Conservation (phyloP, 2,329 filamentous ascomycete species). For the Exophiala spinifera region DNA sequence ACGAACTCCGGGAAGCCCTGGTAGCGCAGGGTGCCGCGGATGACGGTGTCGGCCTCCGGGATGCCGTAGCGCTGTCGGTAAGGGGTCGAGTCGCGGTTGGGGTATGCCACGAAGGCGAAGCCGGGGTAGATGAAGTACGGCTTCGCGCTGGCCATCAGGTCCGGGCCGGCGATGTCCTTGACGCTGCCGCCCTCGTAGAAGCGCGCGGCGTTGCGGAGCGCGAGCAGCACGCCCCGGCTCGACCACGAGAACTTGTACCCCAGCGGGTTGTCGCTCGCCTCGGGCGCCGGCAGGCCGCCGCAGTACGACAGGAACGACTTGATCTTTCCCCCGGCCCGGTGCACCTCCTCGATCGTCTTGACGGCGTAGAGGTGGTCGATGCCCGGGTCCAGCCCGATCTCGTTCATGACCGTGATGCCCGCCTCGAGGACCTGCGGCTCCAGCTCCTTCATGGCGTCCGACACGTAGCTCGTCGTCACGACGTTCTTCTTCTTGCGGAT, state of each 20-base stretch:
- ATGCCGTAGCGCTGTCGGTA: slow-evolving; percentile 90
- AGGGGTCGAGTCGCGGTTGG: slow-evolving; percentile 83
- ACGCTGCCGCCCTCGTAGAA: slow-evolving; percentile 78
- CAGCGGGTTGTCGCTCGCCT: slow-evolving; percentile 75
- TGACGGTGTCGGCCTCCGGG: slow-evolving; percentile 82
- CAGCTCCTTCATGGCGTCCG: slow-evolving; percentile 86
- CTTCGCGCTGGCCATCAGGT: slow-evolving; percentile 84
- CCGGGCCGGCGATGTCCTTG: slow-evolving; percentile 60
- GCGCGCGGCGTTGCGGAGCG: slow-evolving; percentile 79
- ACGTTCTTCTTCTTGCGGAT: slow-evolving; percentile 79
- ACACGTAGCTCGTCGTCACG: slow-evolving; percentile 91
- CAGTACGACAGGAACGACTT: slow-evolving; percentile 79
- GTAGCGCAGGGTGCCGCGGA: slow-evolving; percentile 82
- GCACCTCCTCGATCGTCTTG: slow-evolving; percentile 84
- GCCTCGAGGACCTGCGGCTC: slow-evolving; percentile 80
- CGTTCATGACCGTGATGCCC: slow-evolving; percentile 96
- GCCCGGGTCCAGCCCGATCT: slow-evolving; percentile 66
- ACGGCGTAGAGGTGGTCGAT: slow-evolving; percentile 65
- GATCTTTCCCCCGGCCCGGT: slow-evolving; percentile 82
- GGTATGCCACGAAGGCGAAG: slow-evolving; percentile 86
- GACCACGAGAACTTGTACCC: slow-evolving; percentile 90
- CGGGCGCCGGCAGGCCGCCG: slow-evolving; percentile 66
- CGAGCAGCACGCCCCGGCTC: slow-evolving; percentile 79
- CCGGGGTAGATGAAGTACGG: slow-evolving; percentile 88
- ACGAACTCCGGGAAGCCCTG: slow-evolving; percentile 88